phyloP scores from a whole-genome alignment of 768 basidiomycete genomes.

The Pleurotus salmoneostramineus region DNA sequence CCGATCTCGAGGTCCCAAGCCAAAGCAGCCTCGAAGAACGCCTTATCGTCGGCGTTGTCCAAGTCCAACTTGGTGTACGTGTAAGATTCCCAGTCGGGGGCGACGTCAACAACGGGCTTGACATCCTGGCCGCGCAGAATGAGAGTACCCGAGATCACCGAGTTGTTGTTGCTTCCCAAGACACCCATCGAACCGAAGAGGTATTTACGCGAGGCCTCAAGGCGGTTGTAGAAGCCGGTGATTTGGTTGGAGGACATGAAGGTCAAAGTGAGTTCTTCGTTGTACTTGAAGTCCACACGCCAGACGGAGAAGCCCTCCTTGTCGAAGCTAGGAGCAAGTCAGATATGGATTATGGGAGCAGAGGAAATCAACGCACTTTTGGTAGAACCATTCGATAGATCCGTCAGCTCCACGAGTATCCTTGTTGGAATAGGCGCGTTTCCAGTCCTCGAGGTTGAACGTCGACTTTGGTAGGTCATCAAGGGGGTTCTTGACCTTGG shows the following conservation, averaged over 20 bases:
- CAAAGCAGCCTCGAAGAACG: constrained; percentile 88
- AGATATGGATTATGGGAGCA: background rate
- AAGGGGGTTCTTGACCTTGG: constrained; percentile 93
- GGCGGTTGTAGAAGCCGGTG: constrained; percentile 94
- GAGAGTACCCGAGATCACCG: constrained; percentile 76
- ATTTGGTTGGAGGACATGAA: constrained; percentile 97
- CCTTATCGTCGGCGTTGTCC: constrained; percentile 69
- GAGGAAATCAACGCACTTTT: constrained; percentile 59
- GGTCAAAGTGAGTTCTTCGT: constrained; percentile 82
- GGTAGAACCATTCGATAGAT: constrained; percentile 93
- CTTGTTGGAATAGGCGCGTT: constrained; percentile 95
- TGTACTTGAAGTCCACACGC: constrained; percentile 97
- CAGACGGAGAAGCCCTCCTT: constrained; percentile 85
- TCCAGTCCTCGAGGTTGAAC: constrained; percentile 95
- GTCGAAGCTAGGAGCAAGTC: constrained; percentile 60
- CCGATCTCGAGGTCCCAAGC: constrained; percentile 92
- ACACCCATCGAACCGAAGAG: constrained; percentile 93
- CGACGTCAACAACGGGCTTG: constrained; percentile 67
- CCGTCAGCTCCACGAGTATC: constrained; percentile 87
- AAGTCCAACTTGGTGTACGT: constrained; percentile 75
- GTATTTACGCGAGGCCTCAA: constrained; percentile 96
- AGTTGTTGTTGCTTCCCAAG: constrained; percentile 75
- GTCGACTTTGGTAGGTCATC: constrained; percentile 85
- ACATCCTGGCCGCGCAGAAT: constrained; percentile 80
- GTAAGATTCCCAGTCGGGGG: constrained; percentile 94